These are phyloP conservation scores for Globisporangium emineosum DNA, from an alignment of 352 stramenopile genomes.

Conservation along the genomic window DNA sequence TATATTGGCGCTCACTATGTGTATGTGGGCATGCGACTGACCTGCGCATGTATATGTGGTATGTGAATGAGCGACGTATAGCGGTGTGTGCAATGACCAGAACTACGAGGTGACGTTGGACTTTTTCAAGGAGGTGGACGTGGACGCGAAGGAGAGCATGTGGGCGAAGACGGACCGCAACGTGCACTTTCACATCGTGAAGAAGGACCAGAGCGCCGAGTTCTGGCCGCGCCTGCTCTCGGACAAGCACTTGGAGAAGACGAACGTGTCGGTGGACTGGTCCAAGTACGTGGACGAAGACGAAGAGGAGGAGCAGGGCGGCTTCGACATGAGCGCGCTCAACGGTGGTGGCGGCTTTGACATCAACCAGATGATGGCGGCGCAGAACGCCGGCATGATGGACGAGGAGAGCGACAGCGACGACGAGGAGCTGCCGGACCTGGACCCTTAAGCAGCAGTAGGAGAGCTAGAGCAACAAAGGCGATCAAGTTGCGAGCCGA, in stretches of 20 bases:
- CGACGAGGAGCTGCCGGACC: slow-evolving; percentile 83
- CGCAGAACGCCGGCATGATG: slow-evolving; percentile 82
- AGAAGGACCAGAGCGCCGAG: slow-evolving; percentile 91
- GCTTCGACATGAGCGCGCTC: slow-evolving; percentile 87
- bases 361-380: slow-evolving; percentile 93
- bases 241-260: slow-evolving; percentile 97
- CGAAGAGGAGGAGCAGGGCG: slow-evolving; percentile 88
- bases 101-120: slow-evolving; percentile 94
- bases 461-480: background rate
- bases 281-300: slow-evolving; percentile 97
- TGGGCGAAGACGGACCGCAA: slow-evolving; percentile 95
- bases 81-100: slow-evolving; percentile 88
- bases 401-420: slow-evolving; percentile 66
- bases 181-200: slow-evolving; percentile 96
- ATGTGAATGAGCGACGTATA: slow-evolving; percentile 22
- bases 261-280: slow-evolving; percentile 96
- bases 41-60: slow-evolving; percentile 6
- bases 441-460: slow-evolving; percentile 56
- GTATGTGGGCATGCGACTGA: slow-evolving; percentile 6
- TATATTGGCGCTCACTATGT: background rate
- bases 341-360: slow-evolving; percentile 91
- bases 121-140: slow-evolving; percentile 95
- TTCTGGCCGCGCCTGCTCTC: slow-evolving; percentile 96
- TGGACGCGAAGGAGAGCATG: slow-evolving; percentile 87
- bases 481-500: too few species aligned